These are phyloP conservation scores for Pythium sukuiense DNA, from an alignment of 352 stramenopile genomes.

Conservation along the genomic window DNA sequence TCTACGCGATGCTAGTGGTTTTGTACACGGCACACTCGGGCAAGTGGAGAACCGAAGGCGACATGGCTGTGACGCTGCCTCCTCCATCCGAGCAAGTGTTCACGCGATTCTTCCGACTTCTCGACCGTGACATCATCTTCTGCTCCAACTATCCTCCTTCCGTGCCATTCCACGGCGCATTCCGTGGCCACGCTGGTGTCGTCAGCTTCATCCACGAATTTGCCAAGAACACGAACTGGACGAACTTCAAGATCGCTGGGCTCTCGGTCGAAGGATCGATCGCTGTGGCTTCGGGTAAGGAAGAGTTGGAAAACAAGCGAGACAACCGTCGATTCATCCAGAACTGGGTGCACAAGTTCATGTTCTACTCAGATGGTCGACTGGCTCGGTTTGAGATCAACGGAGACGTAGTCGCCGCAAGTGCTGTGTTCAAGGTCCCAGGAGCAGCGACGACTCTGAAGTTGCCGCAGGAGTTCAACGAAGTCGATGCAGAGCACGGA, in stretches of 20 bases:
- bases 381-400: constrained; percentile 88
- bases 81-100: constrained; percentile 87
- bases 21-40: constrained; percentile 78
- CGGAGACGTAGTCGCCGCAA: constrained; percentile 82
- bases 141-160: constrained; percentile 88
- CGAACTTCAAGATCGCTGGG: constrained; percentile 85
- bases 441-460: constrained; percentile 83
- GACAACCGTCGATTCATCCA: constrained; percentile 85
- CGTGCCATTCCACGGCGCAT: constrained; percentile 86
- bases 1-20: constrained; percentile 89
- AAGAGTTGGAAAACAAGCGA: constrained; percentile 85
- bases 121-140: constrained; percentile 87
- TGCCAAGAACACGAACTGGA: constrained; percentile 76
- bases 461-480: constrained; percentile 87
- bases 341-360: constrained; percentile 91
- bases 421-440: constrained; percentile 85
- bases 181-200: constrained; percentile 67
- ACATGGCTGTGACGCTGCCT: constrained; percentile 87
- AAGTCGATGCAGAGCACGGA: constrained; percentile 80
- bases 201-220: constrained; percentile 83
- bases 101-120: constrained; percentile 81
- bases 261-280: constrained; percentile 84
- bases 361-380: constrained; percentile 82
- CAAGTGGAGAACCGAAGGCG: constrained; percentile 81
- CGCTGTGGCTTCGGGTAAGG: constrained; percentile 79